Base-by-base conservation (phyloP, 176 grass and related monocot species). In the Bothriochloa decipiens region DNA sequence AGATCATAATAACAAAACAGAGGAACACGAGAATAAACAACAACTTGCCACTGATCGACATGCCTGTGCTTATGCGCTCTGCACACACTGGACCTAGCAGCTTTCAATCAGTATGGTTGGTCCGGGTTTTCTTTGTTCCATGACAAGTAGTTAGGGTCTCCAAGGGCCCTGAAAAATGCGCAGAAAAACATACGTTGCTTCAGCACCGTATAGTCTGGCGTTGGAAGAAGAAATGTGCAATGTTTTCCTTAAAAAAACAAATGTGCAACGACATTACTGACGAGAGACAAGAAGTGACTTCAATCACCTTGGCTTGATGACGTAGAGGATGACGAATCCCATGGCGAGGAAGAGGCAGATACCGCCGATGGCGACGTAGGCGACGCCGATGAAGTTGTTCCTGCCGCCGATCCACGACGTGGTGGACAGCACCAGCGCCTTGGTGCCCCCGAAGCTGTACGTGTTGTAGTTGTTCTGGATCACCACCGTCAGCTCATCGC, bases 401-500 rank as follows among this genome's bases (percentile, higher is more conserved):
- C 89, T 94, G 27, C 92, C 92, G 6, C 92, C 95, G 40, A 97
- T 88, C 95, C 95, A 97, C 5, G 92, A 86, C 5, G 91, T 89
- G 17, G 95, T 97, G 4, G 95, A 97, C 14, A 97, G 90, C n/a
- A 97, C 87, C 70, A 97, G 69, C 41, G 91, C 92, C 79, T 97
- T 97, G 6, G 86, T 90, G 12, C 95, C 95, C 3, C 92, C 91
- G 46, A 95, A 97, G 55, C 91, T 95, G 70, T 97, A 97, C 0
- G 95, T 95, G 89, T 97, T 97, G 87, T 97, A 97, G 72, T 97
- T 95, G 83, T 97, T 97, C 72, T 97, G 84, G 46, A 97, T 97
- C 25, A 86, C 89, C 79, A 97, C 95, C 1, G 84, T 90, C 36
- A 97, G 74, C 82, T 95, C 84, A 17, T 95, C 92, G 79, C 87